Conservation (phyloP, 441 rosid genomes). For the Bruguiera hainesii region DNA sequence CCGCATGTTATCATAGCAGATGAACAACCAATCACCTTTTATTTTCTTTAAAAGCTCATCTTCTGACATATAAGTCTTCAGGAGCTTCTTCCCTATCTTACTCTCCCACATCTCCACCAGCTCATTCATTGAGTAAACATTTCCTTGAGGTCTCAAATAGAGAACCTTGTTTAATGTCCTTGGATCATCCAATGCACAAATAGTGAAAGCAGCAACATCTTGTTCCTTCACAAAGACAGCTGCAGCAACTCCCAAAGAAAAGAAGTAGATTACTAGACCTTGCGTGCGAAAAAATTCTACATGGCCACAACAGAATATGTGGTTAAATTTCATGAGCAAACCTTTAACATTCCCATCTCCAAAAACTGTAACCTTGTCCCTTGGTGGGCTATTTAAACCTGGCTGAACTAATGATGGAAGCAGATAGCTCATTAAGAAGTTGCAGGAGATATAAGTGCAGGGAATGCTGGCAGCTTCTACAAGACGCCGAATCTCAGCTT, state of each 20-base stretch:
- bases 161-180: constrained; percentile 43
- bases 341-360: constrained; percentile 60
- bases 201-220: constrained; percentile 60
- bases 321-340: constrained; percentile 11
- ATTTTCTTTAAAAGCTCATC: constrained; percentile 45
- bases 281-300: neutral
- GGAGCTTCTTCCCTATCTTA: constrained; percentile 44
- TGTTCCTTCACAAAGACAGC: constrained; percentile 47
- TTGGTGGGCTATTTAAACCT: constrained; percentile 45
- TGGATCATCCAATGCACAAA: constrained; percentile 51
- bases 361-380: constrained; percentile 47
- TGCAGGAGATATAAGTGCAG: constrained; percentile 53
- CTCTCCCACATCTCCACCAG: constrained; percentile 53
- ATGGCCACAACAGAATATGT: neutral
- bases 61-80: constrained; percentile 36
- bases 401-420: constrained; percentile 61
- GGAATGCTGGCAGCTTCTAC: constrained; percentile 58
- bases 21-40: constrained; percentile 30
- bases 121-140: constrained; percentile 50
- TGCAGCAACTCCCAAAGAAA: constrained; percentile 25
- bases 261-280: neutral
- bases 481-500: constrained; percentile 49
- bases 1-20: too few relatives aligned
- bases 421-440: constrained; percentile 38
- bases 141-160: constrained; percentile 54